A percentile compares a stretch with the other conserved stretches of the same genome.
Evolutionary conservation across 202 grass and related monocot genomes (phyloP).

Genomic region (Brachypodium distachyon): DNA sequence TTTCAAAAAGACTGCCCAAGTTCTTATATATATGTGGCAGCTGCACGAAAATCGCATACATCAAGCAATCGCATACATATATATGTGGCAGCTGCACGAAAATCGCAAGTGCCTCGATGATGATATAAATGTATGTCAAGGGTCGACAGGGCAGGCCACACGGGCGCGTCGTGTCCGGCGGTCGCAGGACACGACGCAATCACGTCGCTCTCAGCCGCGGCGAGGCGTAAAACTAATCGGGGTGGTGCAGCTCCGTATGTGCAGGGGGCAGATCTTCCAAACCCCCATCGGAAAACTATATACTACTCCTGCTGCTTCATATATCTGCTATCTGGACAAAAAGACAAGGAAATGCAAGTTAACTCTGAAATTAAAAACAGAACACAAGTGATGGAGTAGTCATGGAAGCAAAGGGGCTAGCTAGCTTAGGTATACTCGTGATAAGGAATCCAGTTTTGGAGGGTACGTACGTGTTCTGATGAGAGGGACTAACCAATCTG

Average conservation of each 20-base stretch:
- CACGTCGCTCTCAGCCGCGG: conserved; percentile 51
- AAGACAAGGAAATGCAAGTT: neutral
- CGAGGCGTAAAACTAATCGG: neutral
- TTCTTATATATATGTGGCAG: no score
- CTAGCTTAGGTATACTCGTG: neutral
- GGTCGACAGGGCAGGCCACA: conserved; percentile 39
- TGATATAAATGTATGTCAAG: no score
- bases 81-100: no score
- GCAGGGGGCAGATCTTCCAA: conserved; percentile 71
- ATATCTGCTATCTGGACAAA: neutral
- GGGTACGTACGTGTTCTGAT: no score
- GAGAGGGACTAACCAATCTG: no score
- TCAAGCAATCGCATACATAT: no score
- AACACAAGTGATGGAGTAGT: neutral
- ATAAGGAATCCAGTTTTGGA: neutral
- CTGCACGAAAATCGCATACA: no score
- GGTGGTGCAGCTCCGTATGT: conserved; percentile 22
- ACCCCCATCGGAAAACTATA: conserved; percentile 16
- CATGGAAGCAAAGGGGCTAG: neutral
- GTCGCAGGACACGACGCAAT: conserved; percentile 66
- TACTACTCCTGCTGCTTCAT: no score
- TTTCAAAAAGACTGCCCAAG: no score
- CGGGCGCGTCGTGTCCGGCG: conserved; percentile 36
- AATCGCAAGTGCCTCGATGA: no score
- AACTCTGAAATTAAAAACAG: no score